phyloP scores from a whole-genome alignment of 1,139 yeast genomes.

The Tardiomyces depauwii region DNA sequence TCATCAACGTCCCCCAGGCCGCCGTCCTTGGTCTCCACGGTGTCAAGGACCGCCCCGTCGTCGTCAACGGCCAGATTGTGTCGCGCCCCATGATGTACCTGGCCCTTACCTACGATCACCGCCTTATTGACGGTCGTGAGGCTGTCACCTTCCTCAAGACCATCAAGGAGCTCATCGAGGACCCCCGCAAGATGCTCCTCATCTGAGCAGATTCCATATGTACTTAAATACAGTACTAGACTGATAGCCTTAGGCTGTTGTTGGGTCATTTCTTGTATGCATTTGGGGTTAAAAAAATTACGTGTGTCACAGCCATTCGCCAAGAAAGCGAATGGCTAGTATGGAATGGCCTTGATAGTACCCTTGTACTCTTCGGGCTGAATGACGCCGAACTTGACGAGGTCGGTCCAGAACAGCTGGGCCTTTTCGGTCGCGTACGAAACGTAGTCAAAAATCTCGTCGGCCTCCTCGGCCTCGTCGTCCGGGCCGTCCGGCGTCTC shows the following conservation, averaged over 20 bases:
- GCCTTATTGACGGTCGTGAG: slow-evolving; percentile 97
- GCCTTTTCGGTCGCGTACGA: slow-evolving; percentile 68
- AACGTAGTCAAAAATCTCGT: slow-evolving; percentile 72
- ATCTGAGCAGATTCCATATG: slow-evolving; percentile 1
- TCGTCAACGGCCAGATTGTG: slow-evolving; percentile 90
- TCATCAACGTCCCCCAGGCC: slow-evolving; percentile 95
- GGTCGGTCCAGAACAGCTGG: slow-evolving; percentile 63
- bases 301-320: background rate
- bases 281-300: background rate
- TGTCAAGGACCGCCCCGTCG: slow-evolving; percentile 95
- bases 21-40: slow-evolving; percentile 98
- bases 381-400: slow-evolving; percentile 49
- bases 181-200: slow-evolving; percentile 96
- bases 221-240: background rate
- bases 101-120: slow-evolving; percentile 97
- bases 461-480: slow-evolving; percentile 28
- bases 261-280: background rate
- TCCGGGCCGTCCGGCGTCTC: slow-evolving; percentile 3
- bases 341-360: slow-evolving; percentile 10
- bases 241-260: too few species aligned
- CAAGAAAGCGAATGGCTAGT: background rate
- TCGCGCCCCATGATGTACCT: slow-evolving; percentile 99
- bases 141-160: slow-evolving; percentile 96
- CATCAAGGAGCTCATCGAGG: slow-evolving; percentile 93
- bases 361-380: slow-evolving; percentile 16